These are phyloP conservation scores for Rhododendron ovatum DNA, from an alignment of 148 eudicot genomes.

Conservation along the genomic window DNA sequence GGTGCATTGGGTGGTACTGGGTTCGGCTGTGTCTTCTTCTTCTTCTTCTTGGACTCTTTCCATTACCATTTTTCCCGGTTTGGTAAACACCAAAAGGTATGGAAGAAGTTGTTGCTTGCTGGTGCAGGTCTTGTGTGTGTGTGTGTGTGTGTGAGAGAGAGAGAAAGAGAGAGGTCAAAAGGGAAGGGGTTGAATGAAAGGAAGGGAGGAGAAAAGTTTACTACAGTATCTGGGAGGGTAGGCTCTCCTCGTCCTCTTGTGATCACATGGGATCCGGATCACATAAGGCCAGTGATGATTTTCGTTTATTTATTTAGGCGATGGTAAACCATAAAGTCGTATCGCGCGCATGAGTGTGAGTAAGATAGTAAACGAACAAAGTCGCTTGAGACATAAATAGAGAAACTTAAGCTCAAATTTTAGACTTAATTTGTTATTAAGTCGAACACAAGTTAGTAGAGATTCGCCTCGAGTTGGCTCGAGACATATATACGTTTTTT, in stretches of 20 bases:
- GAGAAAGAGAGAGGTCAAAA: background rate
- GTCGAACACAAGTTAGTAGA: no score
- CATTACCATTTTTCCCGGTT: conserved; percentile 29
- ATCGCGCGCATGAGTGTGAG: no score
- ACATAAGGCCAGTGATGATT: background rate
- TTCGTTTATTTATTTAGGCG: no score
- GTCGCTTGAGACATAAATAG: no score
- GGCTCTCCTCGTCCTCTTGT: background rate
- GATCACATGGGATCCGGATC: background rate
- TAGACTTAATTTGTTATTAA: no score
- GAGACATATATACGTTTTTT: no score
- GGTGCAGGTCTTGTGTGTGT: background rate
- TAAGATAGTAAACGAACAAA: no score
- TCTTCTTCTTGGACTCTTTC: conserved; percentile 48
- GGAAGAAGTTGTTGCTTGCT: background rate
- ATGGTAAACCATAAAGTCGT: no score
- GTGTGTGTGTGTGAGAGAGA: background rate
- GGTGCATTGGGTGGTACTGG: conserved; percentile 37
- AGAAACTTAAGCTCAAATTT: no score
- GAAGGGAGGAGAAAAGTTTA: background rate
- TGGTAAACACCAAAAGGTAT: background rate
- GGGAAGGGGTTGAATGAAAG: background rate
- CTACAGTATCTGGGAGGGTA: background rate
- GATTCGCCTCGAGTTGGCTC: no score
- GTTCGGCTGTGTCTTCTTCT: conserved; percentile 50